Conservation (phyloP, 768 basidiomycete species). For the Hygrophorus russula region DNA sequence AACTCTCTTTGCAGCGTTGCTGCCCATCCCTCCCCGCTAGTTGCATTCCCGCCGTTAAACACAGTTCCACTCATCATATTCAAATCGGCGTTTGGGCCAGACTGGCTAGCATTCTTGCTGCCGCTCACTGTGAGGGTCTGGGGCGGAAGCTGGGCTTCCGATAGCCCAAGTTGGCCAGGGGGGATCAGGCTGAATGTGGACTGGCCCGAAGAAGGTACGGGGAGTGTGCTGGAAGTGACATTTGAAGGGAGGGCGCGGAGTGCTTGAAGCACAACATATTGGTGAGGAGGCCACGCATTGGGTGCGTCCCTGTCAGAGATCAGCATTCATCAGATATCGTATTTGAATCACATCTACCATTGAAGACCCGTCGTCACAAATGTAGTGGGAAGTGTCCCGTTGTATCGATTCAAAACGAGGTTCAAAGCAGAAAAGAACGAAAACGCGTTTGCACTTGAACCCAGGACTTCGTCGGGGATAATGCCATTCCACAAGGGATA, state of each 20-base stretch:
- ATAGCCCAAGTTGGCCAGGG: constrained; percentile 66
- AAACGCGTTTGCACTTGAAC: constrained; percentile 48
- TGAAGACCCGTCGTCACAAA: constrained; percentile 73
- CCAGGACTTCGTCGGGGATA: constrained; percentile 58
- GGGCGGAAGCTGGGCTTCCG: constrained; percentile 57
- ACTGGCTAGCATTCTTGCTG: constrained; percentile 32
- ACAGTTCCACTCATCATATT: constrained; percentile 45
- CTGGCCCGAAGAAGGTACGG: constrained; percentile 35
- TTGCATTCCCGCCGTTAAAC: constrained; percentile 56
- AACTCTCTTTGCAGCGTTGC: constrained; percentile 54
- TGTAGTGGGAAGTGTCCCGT: constrained; percentile 76
- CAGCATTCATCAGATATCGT: not conserved
- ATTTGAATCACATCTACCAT: constrained; percentile 38
- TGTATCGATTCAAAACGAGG: constrained; percentile 74
- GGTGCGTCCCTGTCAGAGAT: constrained; percentile 54
- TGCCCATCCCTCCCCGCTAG: constrained; percentile 53
- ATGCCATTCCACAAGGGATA: constrained; percentile 87
- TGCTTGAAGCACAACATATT: constrained; percentile 71
- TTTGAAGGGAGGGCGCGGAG: constrained; percentile 66
- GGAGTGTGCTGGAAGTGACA: constrained; percentile 45
- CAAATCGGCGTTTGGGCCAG: constrained; percentile 49
- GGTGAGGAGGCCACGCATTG: constrained; percentile 85
- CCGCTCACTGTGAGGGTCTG: constrained; percentile 36
- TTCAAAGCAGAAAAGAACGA: constrained; percentile 66
- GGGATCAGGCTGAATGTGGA: constrained; percentile 65